These are phyloP conservation scores for Penicillium sp. DNA, from an alignment of 2,329 filamentous ascomycete genomes.

Conservation along the genomic window DNA sequence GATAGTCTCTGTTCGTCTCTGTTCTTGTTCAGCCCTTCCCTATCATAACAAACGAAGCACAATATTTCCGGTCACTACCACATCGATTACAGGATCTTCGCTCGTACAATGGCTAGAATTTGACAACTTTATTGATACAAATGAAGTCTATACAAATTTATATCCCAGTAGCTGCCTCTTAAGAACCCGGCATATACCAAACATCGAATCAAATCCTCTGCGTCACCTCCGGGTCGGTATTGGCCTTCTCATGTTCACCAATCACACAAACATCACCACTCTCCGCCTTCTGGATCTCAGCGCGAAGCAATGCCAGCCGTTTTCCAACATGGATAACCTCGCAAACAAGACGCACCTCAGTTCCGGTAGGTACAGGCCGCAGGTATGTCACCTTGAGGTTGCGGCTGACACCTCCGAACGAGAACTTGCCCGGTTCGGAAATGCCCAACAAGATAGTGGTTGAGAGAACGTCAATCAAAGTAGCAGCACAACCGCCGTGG, in stretches of 20 bases:
- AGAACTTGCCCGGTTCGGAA: constrained; percentile 59
- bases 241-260: constrained; percentile 65
- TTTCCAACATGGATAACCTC: constrained; percentile 59
- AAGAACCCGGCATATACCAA: neutral
- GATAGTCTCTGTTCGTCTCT: constrained; percentile 20
- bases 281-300: constrained; percentile 53
- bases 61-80: constrained; percentile 13
- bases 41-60: constrained; percentile 13
- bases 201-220: constrained; percentile 22
- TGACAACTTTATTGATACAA: constrained; percentile 2
- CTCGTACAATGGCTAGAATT: neutral
- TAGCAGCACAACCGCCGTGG: constrained; percentile 74
- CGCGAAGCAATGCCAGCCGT: constrained; percentile 53
- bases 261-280: constrained; percentile 55
- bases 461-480: constrained; percentile 66
- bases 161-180: neutral
- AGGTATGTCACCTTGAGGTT: constrained; percentile 67
- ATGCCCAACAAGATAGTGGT: constrained; percentile 57
- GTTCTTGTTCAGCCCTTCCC: constrained; percentile 8
- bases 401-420: constrained; percentile 61
- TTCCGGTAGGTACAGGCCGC: constrained; percentile 56
- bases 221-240: constrained; percentile 49
- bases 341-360: constrained; percentile 53
- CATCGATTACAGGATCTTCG: neutral
- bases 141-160: constrained; percentile 7